Evolutionary conservation across 108 stramenopile species (phyloP), one percentile per base, ranked within the genome.

Genomic region (Skeletonema menzelii): DNA sequence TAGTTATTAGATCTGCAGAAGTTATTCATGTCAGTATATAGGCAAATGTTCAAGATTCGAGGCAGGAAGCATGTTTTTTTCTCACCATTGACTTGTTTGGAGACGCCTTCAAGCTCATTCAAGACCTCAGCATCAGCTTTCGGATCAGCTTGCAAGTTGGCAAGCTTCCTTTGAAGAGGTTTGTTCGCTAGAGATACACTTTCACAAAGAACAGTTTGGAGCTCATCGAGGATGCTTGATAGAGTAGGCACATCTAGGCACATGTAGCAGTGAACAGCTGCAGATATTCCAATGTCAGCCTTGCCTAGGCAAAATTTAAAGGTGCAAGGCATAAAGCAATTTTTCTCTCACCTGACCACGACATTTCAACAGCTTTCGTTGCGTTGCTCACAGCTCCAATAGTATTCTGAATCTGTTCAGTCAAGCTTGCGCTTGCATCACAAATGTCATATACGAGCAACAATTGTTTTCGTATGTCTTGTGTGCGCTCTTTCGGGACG

Each of bases 121-220:
- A 79, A 13, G 14, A 53, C 31, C n/a, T 40, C 17, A 14, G 57
- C 32, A 31, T 71, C 70, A n/a, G 77, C 59, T 37, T 79, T 79
- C 2, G 77, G 55, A 37, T 79, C 65, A 8, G 70, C 24, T 27
- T 60, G 70, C 38, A 79, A 8, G 13, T 38, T 62, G 8, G 13
- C 34, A n/a, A 79, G 46, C 24, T 67, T 79, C 53, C 77, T 65
- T 55, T 72, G 64, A 3, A 67, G 31, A 27, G 66, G 47, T 53
- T 56, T 70, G 32, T 56, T 34, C 11, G 37, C 20, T 8, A 77
- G 64, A 26, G n/a, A 13, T 15, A 65, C 77, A 15, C 62, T 26
- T 55, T 71, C 46, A 26, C 70, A 59, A 22, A 72, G 53, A 38
- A 65, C 12, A 12, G 70, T 55, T 56, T 56, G 65, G 5, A 79